Base-by-base conservation (phyloP, 208 protist genomes). In the Crithidia expoeki region DNA sequence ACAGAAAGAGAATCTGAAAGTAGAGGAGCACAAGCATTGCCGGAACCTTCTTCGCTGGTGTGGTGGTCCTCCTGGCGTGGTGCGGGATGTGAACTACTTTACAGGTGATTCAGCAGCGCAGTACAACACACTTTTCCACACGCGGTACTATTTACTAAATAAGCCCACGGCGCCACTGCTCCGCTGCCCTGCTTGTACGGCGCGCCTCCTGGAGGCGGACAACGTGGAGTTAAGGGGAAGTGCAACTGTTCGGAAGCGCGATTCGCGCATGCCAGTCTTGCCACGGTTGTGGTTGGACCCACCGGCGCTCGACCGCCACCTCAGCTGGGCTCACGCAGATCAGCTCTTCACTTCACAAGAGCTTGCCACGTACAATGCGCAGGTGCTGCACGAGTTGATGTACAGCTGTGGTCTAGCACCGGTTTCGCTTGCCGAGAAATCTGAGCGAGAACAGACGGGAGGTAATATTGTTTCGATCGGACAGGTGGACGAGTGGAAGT, bases 311-410 rank as follows among this genome's bases (percentile, higher is more conserved):
- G 79, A 81, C 38, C 62, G 71, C 14, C 90, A 96, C 69, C 64
- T 92, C 63, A 89, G 79, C 61, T 86, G 74, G 72, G 47, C 75
- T 28, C 90, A 96, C 67, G 72, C 88, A 0, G 67, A 79, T 32
- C 65, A 76, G 28, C 88, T 88, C 30, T 80, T 60, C 58, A 55
- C 56, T 4, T 76, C 85, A 25, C 66, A 68, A n/a, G 76, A 83
- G 56, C 79, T 93, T 34, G 36, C 65, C 12, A 21, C 69, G 19
- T 83, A 83, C 69, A 95, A 95, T 61, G 67, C 51, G 4, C 57
- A 65, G 34, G 79, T 88, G 42, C 73, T 89, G 32, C 30, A 38
- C 10, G 46, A 72, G 51, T 28, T 90, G 4, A 27, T 30, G 50
- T 64, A 78, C 33, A 69, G 72, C 51, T 63, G 71, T 12, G 62